Conservation (phyloP, 331 rosid genomes). For the Pyracantha coccinea region DNA sequence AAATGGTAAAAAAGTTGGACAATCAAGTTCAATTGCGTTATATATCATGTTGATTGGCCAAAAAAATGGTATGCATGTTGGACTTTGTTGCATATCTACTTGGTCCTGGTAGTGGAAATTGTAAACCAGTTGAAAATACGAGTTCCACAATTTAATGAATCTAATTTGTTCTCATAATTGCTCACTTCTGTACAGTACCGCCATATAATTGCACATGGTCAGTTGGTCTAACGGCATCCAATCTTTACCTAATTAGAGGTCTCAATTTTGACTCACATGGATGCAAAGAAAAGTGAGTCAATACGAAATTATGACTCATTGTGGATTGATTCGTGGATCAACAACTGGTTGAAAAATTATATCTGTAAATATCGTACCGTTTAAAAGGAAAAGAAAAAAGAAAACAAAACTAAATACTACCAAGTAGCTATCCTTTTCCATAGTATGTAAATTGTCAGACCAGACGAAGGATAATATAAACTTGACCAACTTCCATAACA, state of each 20-base stretch:
- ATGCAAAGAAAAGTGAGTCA: no score
- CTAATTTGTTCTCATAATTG: neutral
- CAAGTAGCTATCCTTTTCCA: neutral
- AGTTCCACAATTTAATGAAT: no score
- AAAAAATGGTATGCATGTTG: neutral
- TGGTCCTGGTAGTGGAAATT: neutral
- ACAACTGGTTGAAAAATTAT: neutral
- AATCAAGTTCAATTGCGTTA: neutral
- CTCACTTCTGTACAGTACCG: neutral
- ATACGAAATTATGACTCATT: no score
- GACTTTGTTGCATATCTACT: neutral
- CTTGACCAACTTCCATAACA: neutral
- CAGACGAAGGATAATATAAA: neutral
- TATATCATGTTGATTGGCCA: neutral
- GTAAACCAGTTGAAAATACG: no score
- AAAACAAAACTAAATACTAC: neutral
- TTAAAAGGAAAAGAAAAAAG: no score
- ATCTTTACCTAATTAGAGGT: no score
- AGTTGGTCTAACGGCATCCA: rapidly evolving
- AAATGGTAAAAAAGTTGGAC: no score
- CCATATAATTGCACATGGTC: no score
- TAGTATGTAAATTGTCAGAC: neutral
- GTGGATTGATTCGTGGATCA: neutral
- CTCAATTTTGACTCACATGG: neutral
- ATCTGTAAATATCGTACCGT: no score